Conservation (phyloP, 164 flowering plant species). For the Magnolia officinalis region DNA sequence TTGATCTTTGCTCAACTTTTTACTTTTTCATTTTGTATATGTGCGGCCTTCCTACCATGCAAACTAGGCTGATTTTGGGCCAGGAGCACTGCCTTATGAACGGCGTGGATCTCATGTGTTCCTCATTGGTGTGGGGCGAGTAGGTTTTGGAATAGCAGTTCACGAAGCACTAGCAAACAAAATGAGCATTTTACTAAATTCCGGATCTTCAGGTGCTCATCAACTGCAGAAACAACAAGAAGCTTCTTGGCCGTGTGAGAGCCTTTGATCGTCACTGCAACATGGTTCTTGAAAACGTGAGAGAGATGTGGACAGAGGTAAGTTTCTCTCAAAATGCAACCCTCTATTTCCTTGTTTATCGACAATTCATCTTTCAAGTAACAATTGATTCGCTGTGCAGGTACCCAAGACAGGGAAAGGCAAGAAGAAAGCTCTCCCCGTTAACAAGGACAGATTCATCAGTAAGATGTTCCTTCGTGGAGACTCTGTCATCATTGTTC, state of each 20-base stretch:
- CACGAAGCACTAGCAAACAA: background rate
- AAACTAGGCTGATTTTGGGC: too few species aligned
- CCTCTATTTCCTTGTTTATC: background rate
- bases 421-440: conserved; percentile 81
- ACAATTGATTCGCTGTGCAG: conserved; percentile 23
- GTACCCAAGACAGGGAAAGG: conserved; percentile 94
- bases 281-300: conserved; percentile 90
- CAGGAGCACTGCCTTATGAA: too few species aligned
- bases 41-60: too few species aligned
- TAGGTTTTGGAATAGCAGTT: too few species aligned
- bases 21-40: too few species aligned
- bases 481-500: conserved; percentile 92
- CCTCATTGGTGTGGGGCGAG: too few species aligned
- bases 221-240: conserved; percentile 82
- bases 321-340: conserved; percentile 10
- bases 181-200: background rate
- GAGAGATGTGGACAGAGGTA: conserved; percentile 98
- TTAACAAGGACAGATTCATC: conserved; percentile 89
- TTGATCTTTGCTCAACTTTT: too few species aligned
- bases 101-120: too few species aligned
- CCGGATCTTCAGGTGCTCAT: conserved; percentile 54
- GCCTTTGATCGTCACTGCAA: conserved; percentile 94
- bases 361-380: background rate
- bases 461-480: conserved; percentile 96
- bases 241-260: conserved; percentile 83